Conservation (phyloP, 108 stramenopile species). For the Schizochytrium sp. region DNA sequence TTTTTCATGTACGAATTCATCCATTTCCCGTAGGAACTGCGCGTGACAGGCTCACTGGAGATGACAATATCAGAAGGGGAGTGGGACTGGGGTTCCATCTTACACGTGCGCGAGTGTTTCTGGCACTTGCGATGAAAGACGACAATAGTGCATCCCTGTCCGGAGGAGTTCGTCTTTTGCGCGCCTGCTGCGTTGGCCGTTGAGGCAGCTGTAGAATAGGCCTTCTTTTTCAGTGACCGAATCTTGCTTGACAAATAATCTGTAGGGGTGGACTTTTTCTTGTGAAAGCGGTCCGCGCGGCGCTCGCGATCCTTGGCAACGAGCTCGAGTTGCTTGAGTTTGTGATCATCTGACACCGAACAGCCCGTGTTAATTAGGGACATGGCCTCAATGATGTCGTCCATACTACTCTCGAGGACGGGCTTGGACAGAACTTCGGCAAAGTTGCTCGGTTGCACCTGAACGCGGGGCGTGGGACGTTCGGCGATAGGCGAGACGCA, state of each 20-base stretch:
- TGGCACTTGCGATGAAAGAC: background rate
- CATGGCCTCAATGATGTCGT: background rate
- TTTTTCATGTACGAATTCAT: background rate
- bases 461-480: background rate
- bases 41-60: conserved; percentile 1
- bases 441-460: background rate
- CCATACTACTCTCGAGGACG: background rate
- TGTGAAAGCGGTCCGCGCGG: conserved; percentile 13
- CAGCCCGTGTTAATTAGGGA: background rate
- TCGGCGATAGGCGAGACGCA: background rate
- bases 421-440: background rate
- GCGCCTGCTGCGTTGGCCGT: background rate
- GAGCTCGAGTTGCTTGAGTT: background rate
- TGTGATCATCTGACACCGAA: background rate
- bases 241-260: background rate
- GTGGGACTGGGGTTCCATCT: background rate
- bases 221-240: background rate
- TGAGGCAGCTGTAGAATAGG: background rate
- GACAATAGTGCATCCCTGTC: conserved; percentile 10
- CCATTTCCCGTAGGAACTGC: background rate
- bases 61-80: background rate
- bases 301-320: background rate
- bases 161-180: background rate
- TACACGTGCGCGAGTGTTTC: background rate
- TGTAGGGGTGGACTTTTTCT: background rate